phyloP scores from a whole-genome alignment of 83 land plant genomes.

The Picea mariana region DNA sequence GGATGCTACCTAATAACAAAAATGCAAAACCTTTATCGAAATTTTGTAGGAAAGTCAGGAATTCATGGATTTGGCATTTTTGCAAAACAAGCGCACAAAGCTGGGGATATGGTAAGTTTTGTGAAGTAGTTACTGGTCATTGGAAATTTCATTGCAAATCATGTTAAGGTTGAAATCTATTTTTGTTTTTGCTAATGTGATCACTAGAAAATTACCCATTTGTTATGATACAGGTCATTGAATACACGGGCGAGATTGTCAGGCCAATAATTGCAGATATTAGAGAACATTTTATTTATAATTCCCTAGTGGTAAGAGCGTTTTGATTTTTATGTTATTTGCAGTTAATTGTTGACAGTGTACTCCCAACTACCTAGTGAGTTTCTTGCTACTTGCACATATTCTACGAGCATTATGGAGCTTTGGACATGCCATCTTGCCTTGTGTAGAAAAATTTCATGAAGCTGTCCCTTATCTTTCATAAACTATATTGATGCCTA shows the following conservation, averaged over 20 bases:
- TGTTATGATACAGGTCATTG: constrained; percentile 70
- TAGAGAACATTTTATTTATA: constrained; percentile 84
- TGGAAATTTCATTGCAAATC: background rate
- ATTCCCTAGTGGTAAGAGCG: constrained; percentile 85
- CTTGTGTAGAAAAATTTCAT: background rate
- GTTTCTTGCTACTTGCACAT: background rate
- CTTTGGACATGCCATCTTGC: background rate
- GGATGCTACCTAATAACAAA: background rate
- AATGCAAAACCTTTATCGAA: background rate
- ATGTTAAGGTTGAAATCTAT: background rate
- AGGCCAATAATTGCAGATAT: constrained; percentile 89
- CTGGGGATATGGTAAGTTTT: constrained; percentile 87
- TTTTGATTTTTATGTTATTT: background rate
- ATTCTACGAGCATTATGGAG: background rate
- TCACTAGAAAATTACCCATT: background rate
- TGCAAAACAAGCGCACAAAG: constrained; percentile 78
- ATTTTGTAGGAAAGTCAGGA: constrained; percentile 75
- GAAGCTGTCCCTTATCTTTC: background rate
- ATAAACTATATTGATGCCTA: background rate
- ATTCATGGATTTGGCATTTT: constrained; percentile 99
- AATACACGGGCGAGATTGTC: constrained; percentile 94
- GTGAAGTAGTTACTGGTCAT: constrained; percentile 8
- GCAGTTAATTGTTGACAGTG: background rate
- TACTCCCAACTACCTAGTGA: background rate
- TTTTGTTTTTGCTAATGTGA: background rate